Evolutionary conservation across 306 rosid species (phyloP), one percentile per base, ranked within the genome.

Genomic region (Potentilla sterilis): DNA sequence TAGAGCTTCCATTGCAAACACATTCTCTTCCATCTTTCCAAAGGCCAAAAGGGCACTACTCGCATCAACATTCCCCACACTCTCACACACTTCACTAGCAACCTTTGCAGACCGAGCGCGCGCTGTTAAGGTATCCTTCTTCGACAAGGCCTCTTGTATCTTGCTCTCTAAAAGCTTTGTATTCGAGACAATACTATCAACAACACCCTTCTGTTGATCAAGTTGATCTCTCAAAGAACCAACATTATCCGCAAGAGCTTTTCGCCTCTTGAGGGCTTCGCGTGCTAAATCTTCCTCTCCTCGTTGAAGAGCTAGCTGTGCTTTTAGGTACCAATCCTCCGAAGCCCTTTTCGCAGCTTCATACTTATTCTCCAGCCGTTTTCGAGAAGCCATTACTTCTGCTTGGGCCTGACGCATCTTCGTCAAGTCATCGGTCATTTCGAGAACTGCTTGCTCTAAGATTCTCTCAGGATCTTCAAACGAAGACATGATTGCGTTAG

Each of bases 1-100:
- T 52, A 94, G 87, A 86, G 98, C 98, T 83, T 94, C 98, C 98
- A 94, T 94, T 47, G 97, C 84, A 88, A 94, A 5, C 74, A 90
- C 98, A 89, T 93, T 93, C 81, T 93, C 98, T 79, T 93, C 98
- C 98, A 93, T 93, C 85, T 88, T 93, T 75, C 91, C 98, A 40
- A 93, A 91, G 67, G 92, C 97, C 22, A 97, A 91, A 80, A 93
- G 94, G 75, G 97, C 94, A 81, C 91, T 87, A 73, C 97, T 88
- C 64, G 98, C 88, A 80, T 91, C 90, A 73, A 93, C 94, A 81
- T 91, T 88, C 75, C 98, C 97, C 81, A 93, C 76, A 91, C 89
- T 83, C 83, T 93, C 97, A 81, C 79, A 87, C 80, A 93, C 96
- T 87, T 91, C 90, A 69, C 89, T 93, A 78, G 93, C 83, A 77